Base-by-base conservation (phyloP, 1,284 basidiomycete genomes). In the Meripilus lineatus region DNA sequence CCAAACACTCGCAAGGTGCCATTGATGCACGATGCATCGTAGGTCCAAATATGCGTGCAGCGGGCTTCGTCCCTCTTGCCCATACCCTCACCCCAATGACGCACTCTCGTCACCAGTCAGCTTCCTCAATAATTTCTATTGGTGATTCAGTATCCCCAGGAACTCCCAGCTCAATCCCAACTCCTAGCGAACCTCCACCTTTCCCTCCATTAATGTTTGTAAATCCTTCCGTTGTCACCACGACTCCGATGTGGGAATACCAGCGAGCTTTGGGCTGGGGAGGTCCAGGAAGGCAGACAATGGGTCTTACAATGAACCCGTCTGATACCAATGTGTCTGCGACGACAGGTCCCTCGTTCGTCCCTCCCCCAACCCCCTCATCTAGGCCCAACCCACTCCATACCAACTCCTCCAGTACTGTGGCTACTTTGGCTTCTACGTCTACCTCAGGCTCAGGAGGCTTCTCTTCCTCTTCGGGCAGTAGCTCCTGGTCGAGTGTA, bases 131-230 rank as follows among this genome's bases (percentile, higher is more conserved):
- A 10, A 15, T 25, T 4, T 32, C 46, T 21, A 14, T 38, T 18
- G 38, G 15, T n/a, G 40, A 21, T 8, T n/a, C n/a, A n/a, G 20
- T 20, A 17, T 4, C 17, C 23, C 46, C 14, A 36, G 38, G 43
- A 38, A 42, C 23, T n/a, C 42, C 42, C 13, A 44, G 25, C 15
- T 35, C 45, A 21, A 30, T 45, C 20, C 52, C 50, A 22, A 60
- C 55, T n/a, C 57, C 57, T 6, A 54, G 41, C 42, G 53, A 59
- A 23, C 61, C 61, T 35, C 61, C 61, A 10, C 56, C 49, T 14
- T 61, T 62, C 50, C 61, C 61, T 40, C 59, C 61, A 33, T 53
- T 62, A 35, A 42, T 61, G 35, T 62, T 62, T 45, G 35, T 59
- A 26, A 50, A 46, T 36, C 57, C 57, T 5, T 37, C 50, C 18